phyloP scores from a whole-genome alignment of 768 basidiomycete genomes.

The Suillus subaureus region DNA sequence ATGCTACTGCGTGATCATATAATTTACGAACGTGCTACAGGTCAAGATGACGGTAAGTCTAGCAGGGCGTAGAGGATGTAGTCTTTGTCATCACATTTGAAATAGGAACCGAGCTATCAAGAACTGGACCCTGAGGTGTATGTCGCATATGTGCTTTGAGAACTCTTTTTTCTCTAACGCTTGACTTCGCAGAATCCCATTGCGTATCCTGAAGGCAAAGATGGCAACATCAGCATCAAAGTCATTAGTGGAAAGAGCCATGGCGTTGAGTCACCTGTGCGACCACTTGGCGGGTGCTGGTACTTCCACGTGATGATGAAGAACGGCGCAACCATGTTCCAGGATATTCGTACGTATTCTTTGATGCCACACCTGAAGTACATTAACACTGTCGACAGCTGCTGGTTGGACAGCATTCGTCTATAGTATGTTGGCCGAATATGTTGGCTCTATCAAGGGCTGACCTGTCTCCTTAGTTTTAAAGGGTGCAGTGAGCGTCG shows the following conservation, averaged over 20 bases:
- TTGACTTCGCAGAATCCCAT: constrained; percentile 57
- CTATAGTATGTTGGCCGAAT: constrained; percentile 57
- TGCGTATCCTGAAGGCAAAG: constrained; percentile 69
- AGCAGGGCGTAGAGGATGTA: not conserved
- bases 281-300: constrained; percentile 93
- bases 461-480: constrained; percentile 23
- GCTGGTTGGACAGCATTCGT: constrained; percentile 89
- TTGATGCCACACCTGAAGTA: not conserved
- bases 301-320: constrained; percentile 80
- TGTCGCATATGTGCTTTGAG: constrained; percentile 17
- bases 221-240: constrained; percentile 71
- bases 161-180: constrained; percentile 4
- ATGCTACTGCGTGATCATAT: constrained; percentile 14
- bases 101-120: constrained; percentile 79
- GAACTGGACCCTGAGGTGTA: constrained; percentile 71
- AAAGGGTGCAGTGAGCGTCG: constrained; percentile 64
- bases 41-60: constrained; percentile 72
- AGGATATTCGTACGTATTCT: constrained; percentile 70
- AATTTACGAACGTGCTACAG: constrained; percentile 36
- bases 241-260: constrained; percentile 91
- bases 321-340: constrained; percentile 66
- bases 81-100: constrained; percentile 9
- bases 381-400: constrained; percentile 41
- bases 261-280: constrained; percentile 84
- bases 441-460: constrained; percentile 5